A percentile compares a stretch with the other conserved stretches of the same genome.
Evolutionary conservation across 371 early-diverging fungal genomes (phyloP).

Genomic region (Apophysomyces trapeziformis): DNA sequence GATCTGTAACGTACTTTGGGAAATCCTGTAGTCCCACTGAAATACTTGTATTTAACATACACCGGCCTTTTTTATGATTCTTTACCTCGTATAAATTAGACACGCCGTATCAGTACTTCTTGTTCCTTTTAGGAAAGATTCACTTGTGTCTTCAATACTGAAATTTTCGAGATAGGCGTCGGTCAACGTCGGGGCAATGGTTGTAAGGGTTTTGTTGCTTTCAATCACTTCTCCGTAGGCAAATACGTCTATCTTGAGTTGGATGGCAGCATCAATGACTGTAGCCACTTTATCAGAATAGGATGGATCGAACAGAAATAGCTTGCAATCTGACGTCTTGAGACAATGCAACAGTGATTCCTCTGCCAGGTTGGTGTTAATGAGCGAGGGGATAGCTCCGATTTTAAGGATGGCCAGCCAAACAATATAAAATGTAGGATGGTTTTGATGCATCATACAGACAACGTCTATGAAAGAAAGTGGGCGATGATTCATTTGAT

Average conservation of each 20-base stretch:
- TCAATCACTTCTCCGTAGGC: constrained; percentile 26
- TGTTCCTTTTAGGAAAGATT: constrained; percentile 12
- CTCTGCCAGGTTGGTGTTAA: constrained; percentile 38
- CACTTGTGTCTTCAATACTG: constrained; percentile 10
- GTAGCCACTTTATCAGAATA: constrained; percentile 28
- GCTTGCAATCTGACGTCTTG: constrained; percentile 27
- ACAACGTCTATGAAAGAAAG: constrained; percentile 27
- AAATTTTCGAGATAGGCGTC: background rate
- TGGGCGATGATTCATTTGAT: background rate
- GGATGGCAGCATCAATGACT: constrained; percentile 14
- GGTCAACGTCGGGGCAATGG: constrained; percentile 10
- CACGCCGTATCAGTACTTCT: constrained; percentile 14
- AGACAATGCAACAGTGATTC: constrained; percentile 35
- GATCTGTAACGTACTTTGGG: constrained; percentile 10
- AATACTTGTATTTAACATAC: no score
- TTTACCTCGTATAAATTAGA: constrained; percentile 22
- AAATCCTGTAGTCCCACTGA: constrained; percentile 37
- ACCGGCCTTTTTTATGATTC: background rate
- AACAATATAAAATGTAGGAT: constrained; percentile 34
- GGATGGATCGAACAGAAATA: constrained; percentile 37
- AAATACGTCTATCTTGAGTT: constrained; percentile 3
- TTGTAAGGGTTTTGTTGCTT: background rate
- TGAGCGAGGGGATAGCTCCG: constrained; percentile 35
- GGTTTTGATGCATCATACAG: constrained; percentile 41
- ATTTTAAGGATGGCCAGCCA: constrained; percentile 36